Base-by-base conservation (phyloP, 2,329 filamentous ascomycete genomes). In the Blastomyces silverae region DNA sequence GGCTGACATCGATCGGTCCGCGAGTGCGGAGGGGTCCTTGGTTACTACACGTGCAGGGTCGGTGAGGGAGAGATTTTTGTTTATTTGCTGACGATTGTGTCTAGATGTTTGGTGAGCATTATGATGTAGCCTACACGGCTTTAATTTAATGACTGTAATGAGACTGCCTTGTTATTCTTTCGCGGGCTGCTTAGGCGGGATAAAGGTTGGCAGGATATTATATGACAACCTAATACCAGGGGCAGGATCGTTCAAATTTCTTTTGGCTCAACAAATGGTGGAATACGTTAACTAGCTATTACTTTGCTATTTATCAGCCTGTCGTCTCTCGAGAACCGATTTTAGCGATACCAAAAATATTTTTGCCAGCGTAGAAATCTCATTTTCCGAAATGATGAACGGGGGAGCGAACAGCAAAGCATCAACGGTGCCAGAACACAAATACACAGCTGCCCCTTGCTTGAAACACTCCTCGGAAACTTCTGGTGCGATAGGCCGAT, bases 321-420 rank as follows among this genome's bases (percentile, higher is more conserved):
- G 39, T n/a, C 59, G 59, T 2, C 42, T 37, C 15, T 52, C 59
- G 4, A 61, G 44, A 46, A 61, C 59, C 25, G 46, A 42, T 31
- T 61, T 52, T 11, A 61, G 20, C 15, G 59, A 37, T n/a, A 13
- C 25, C 13, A 50, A 61, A 50, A 63, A 63, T 15, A 42, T 63
- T 22, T 46, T 25, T 37, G 52, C 50, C 1, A 63, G 31, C 20
- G 31, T 46, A n/a, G n/a, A 55, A 39, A 63, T 46, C 52, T 63
- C 61, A 11, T 56, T 37, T 39, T 63, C 61, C 20, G 42, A 42
- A 28, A 63, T 63, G n/a, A 63, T 56, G 39, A 63, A 63, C 2
- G 61, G 61, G 10, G 61, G 61, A 34, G 61, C 61, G 37, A 63
- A 63, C 3, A 63, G 28, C 28, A 63, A 15, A n/a, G 61, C 61